Percentiles rank a stretch among this genome's conserved stretches.
These are phyloP conservation scores for Carex parvula DNA, from an alignment of 176 grass and related monocot species.

Conservation along the genomic window DNA sequence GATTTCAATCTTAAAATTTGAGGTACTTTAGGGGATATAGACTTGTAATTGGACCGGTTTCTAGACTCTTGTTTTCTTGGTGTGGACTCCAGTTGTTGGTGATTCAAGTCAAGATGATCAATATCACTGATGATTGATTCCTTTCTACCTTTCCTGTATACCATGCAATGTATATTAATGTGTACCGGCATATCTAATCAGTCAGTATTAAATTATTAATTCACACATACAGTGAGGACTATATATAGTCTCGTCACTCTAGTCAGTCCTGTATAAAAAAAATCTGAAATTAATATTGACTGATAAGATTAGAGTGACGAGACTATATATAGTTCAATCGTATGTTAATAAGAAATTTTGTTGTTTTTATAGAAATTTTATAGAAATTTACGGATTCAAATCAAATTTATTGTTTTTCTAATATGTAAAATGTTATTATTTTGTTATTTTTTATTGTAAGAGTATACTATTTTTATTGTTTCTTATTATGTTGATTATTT, in stretches of 20 bases:
- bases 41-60: too few relatives aligned
- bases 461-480: too few relatives aligned
- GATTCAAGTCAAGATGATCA: background rate
- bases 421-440: too few relatives aligned
- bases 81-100: background rate
- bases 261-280: background rate
- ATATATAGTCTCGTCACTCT: background rate
- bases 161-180: background rate
- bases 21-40: too few relatives aligned
- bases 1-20: too few relatives aligned
- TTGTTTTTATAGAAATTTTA: too few relatives aligned
- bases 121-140: background rate
- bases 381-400: too few relatives aligned
- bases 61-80: background rate
- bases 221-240: background rate
- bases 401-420: too few relatives aligned
- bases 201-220: too few relatives aligned
- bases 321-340: background rate
- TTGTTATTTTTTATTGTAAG: too few relatives aligned
- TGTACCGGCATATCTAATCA: background rate
- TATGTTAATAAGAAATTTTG: too few relatives aligned
- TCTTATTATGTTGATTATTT: too few relatives aligned
- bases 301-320: background rate
- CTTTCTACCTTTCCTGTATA: background rate
- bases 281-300: background rate